Base-by-base conservation (phyloP, 2,329 filamentous ascomycete species). In the Sporothrix euskadiensis region DNA sequence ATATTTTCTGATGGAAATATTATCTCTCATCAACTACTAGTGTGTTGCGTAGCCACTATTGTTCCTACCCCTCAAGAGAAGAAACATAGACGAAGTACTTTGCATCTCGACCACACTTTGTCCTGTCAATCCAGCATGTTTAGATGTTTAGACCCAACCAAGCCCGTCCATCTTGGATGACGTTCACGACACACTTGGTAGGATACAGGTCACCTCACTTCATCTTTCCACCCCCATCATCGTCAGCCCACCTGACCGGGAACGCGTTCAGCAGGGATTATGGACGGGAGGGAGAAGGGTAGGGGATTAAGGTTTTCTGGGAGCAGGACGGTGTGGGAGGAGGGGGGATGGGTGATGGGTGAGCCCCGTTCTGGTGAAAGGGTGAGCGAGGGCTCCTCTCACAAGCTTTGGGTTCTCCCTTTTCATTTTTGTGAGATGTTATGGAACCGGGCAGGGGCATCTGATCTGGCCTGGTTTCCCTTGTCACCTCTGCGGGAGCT, bases 291-390 rank as follows among this genome's bases (percentile, higher is more conserved):
- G 6, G 57, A 35, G 10, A 41, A 26, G 22, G 65, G 72, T 71
- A 71, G 41, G 69, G 72, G 16, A 72, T 70, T 75, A 75, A 75
- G 74, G 72, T 75, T 75, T 73, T 54, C 74, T 72, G 74, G 74
- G 74, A 73, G 63, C 54, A 41, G 61, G 35, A 22, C 56, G 47
- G 59, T 41, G n/a, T 32, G 32, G 59, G 35, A 66, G 44, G 70
- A 32, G 59, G n/a, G 49, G 71, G n/a, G 41, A 49, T 10, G 56
- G 39, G 16, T 39, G 39, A 56, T 16, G 16, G 32, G 5, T n/a
- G 30, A 26, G 8, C 44, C 44, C 57, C 32, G 14, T 35, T n/a
- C 32, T 39, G 30, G 32, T 63, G 14, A 4, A 63, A 63, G 30
- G 57, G 32, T 3, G 7, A 12, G 57, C 14, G 14, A 52, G 47